These are phyloP conservation scores for Linaria vulgaris DNA, from an alignment of 257 asterid species.

Conservation along the genomic window DNA sequence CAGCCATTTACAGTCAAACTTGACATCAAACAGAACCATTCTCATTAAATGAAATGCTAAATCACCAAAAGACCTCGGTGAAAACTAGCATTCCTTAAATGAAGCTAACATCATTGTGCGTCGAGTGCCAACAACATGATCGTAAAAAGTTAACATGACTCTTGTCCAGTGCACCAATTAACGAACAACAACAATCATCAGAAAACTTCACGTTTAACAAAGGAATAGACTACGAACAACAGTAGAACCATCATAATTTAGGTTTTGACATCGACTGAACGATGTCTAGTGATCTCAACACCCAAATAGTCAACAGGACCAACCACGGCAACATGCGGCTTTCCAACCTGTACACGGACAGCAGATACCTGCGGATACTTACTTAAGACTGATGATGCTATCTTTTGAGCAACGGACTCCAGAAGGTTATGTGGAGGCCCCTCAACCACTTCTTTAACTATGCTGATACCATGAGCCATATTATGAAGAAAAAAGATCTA, in stretches of 20 bases:
- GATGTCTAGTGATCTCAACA: conserved; percentile 65
- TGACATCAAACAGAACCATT: no score
- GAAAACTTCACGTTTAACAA: background rate
- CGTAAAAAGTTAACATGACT: no score
- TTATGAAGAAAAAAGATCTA: background rate
- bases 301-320: conserved; percentile 86
- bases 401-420: conserved; percentile 72
- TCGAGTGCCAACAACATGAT: no score
- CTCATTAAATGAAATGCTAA: no score
- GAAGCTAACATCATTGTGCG: no score
- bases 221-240: no score
- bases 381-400: conserved; percentile 55
- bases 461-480: conserved; percentile 40
- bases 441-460: conserved; percentile 67
- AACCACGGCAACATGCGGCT: conserved; percentile 85
- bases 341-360: conserved; percentile 75
- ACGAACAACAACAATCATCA: no score
- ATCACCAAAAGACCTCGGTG: no score
- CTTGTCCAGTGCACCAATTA: no score
- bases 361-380: conserved; percentile 53
- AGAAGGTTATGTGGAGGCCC: conserved; percentile 77
- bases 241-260: background rate
- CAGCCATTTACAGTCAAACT: no score
- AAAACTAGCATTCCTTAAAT: no score
- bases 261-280: conserved; percentile 15